Conservation (phyloP, 2,329 filamentous ascomycete genomes). For the Trichoderma sp. region DNA sequence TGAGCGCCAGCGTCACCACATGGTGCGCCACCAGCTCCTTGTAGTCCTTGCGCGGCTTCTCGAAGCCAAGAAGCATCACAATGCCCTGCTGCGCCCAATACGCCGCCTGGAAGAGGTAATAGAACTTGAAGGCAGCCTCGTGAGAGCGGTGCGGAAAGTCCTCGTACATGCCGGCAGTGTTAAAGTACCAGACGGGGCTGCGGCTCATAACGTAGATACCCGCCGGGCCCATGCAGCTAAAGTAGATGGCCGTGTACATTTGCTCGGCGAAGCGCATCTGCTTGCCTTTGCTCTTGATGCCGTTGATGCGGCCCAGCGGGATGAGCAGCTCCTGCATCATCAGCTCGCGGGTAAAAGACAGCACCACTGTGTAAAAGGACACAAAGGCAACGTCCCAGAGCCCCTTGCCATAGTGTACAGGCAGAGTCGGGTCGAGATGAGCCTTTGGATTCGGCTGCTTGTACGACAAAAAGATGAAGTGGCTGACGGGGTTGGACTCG, state of each 20-base stretch:
- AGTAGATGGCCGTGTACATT: conserved; percentile 89
- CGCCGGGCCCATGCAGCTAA: conserved; percentile 74
- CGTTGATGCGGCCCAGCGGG: conserved; percentile 68
- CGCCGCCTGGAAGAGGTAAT: conserved; percentile 87
- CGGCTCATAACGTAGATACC: conserved; percentile 87
- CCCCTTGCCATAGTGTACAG: conserved; percentile 81
- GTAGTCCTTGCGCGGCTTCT: conserved; percentile 92
- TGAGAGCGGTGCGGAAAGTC: conserved; percentile 80
- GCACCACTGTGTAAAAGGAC: conserved; percentile 79
- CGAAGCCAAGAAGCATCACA: conserved; percentile 78
- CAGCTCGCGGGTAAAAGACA: conserved; percentile 91
- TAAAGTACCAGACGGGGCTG: conserved; percentile 91
- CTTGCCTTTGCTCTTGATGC: conserved; percentile 69
- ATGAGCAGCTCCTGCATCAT: conserved; percentile 86
- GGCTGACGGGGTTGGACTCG: conserved; percentile 73
- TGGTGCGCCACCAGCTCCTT: conserved; percentile 90
- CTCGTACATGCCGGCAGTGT: conserved; percentile 85
- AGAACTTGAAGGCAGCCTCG: conserved; percentile 81
- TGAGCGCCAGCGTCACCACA: conserved; percentile 80
- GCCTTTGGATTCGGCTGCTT: conserved; percentile 35
- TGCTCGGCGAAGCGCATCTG: conserved; percentile 93
- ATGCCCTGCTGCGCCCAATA: conserved; percentile 95
- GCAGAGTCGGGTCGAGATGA: conserved; percentile 35
- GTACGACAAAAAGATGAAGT: conserved; percentile 88
- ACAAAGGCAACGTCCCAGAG: conserved; percentile 82